A percentile compares a stretch with the other conserved stretches of the same genome.
phyloP scores from a whole-genome alignment of 2,329 filamentous ascomycete genomes.

The Penicillium sp. region DNA sequence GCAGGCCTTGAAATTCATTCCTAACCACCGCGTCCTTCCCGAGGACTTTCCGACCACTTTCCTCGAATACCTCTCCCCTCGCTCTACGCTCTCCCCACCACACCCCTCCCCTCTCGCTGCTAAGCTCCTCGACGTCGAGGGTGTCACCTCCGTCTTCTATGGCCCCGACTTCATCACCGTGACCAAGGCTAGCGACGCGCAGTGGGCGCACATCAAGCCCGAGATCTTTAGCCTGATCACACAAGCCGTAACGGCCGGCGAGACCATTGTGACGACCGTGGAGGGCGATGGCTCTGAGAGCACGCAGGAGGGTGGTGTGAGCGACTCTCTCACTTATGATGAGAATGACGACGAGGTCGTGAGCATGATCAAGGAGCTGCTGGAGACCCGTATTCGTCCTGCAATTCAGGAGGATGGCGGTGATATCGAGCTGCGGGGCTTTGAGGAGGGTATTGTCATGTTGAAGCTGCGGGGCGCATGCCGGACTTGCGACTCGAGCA shows the following conservation, averaged over 20 bases:
- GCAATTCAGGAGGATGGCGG: constrained; percentile 98
- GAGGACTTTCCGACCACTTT: constrained; percentile 74
- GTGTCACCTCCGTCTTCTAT: constrained; percentile 94
- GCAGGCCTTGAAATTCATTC: constrained; percentile 86
- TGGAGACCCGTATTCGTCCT: constrained; percentile 92
- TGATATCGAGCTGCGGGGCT: constrained; percentile 94
- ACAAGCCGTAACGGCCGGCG: constrained; percentile 83
- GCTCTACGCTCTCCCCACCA: constrained; percentile 84
- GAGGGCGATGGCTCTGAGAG: constrained; percentile 63
- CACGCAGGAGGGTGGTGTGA: constrained; percentile 57
- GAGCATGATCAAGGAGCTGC: constrained; percentile 96
- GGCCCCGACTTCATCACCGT: constrained; percentile 96
- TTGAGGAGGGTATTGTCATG: constrained; percentile 81
- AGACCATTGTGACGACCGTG: constrained; percentile 76
- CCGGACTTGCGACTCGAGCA: constrained; percentile 94
- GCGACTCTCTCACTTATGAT: constrained; percentile 79
- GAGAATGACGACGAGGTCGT: constrained; percentile 94
- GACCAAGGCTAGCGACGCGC: constrained; percentile 83
- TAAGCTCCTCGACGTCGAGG: constrained; percentile 89
- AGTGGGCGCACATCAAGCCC: constrained; percentile 94
- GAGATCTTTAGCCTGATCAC: constrained; percentile 96
- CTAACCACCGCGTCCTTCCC: constrained; percentile 85
- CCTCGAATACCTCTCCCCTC: constrained; percentile 88
- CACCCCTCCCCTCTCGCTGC: constrained; percentile 90
- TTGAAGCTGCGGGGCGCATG: constrained; percentile 91